Evolutionary conservation across 345 rosid genomes (phyloP).

Genomic region (Populus deltoides): DNA sequence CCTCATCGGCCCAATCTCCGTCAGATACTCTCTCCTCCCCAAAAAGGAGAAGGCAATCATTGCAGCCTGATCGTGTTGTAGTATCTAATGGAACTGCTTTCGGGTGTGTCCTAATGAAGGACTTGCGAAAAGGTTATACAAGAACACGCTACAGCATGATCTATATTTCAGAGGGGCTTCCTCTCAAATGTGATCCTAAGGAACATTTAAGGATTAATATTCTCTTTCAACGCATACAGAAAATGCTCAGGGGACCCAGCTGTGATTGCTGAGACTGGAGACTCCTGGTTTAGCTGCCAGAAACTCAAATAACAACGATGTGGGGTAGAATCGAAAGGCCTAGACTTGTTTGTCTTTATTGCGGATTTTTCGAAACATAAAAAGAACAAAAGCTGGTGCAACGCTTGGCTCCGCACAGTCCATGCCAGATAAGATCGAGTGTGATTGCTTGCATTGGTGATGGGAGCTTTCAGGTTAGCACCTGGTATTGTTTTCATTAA

Average conservation of each 20-base stretch:
- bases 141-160: slow-evolving; percentile 25
- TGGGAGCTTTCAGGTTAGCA: slow-evolving; percentile 2
- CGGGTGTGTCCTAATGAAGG: slow-evolving; percentile 35
- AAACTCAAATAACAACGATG: slow-evolving; percentile 37
- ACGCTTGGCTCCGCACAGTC: background rate
- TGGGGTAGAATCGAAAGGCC: slow-evolving; percentile 20
- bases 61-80: slow-evolving; percentile 35
- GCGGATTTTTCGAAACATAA: background rate
- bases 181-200: slow-evolving; percentile 20
- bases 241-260: slow-evolving; percentile 27
- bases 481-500: too few relatives aligned
- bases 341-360: background rate
- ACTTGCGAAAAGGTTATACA: slow-evolving; percentile 21
- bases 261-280: slow-evolving; percentile 42
- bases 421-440: background rate
- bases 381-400: background rate
- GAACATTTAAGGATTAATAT: slow-evolving; percentile 32
- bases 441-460: slow-evolving; percentile 7
- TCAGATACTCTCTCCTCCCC: slow-evolving; percentile 32
- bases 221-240: slow-evolving; percentile 31
- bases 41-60: slow-evolving; percentile 39
- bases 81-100: slow-evolving; percentile 25
- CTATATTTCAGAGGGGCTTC: slow-evolving; percentile 27
- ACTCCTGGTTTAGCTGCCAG: slow-evolving; percentile 39
- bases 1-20: slow-evolving; percentile 38